Evolutionary conservation across 305 asterid genomes (phyloP).

Genomic region (Fraxinus dipetala): DNA sequence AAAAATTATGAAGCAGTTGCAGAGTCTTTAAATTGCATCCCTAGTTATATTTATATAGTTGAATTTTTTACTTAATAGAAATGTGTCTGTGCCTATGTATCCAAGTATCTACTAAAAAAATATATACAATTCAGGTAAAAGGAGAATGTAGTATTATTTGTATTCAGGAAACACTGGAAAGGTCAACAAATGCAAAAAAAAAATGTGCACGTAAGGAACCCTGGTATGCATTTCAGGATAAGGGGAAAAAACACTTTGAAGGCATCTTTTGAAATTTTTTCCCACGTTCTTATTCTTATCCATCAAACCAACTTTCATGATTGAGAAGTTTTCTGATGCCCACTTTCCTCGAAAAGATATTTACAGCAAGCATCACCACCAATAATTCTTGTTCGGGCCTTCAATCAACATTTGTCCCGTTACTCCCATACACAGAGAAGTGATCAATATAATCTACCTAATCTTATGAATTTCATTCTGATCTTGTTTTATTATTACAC

Average conservation of each 20-base stretch:
- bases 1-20: constrained; percentile 3
- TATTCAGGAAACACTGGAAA: background rate
- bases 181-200: background rate
- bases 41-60: background rate
- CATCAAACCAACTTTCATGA: background rate
- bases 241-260: background rate
- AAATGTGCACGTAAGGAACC: background rate
- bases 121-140: background rate
- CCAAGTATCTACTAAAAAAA: background rate
- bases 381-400: background rate
- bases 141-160: background rate
- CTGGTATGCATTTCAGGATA: background rate
- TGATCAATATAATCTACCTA: background rate
- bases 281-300: background rate
- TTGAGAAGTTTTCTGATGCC: background rate
- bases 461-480: background rate
- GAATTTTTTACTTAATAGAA: constrained; percentile 7
- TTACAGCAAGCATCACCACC: background rate
- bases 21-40: background rate
- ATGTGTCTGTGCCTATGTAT: background rate
- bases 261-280: background rate
- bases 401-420: background rate
- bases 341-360: background rate
- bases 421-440: background rate
- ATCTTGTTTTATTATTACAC: background rate